Percentiles rank a stretch among this genome's conserved stretches.
Evolutionary conservation across 2,329 filamentous ascomycete species (phyloP).

Genomic region (Paraconiothyrium sp.): DNA sequence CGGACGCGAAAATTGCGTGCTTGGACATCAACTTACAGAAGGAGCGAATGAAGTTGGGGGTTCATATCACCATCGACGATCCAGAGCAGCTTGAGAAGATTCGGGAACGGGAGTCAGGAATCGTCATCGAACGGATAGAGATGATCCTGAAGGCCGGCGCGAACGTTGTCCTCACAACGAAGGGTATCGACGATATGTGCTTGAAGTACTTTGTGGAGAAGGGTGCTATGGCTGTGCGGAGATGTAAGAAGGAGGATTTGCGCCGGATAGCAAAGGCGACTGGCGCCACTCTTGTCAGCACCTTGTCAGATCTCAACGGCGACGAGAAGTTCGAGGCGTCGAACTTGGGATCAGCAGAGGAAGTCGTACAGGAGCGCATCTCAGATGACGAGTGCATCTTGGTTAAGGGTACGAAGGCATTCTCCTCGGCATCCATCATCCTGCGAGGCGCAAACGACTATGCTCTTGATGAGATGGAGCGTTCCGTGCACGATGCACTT

Average conservation of each 20-base stretch:
- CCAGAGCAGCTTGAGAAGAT: constrained; percentile 98
- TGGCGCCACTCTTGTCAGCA: constrained; percentile 90
- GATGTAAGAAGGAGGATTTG: constrained; percentile 98
- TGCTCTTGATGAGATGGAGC: constrained; percentile 98
- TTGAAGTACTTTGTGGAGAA: constrained; percentile 94
- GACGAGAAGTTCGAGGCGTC: constrained; percentile 96
- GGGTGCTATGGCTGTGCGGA: constrained; percentile 92
- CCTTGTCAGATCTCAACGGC: constrained; percentile 93
- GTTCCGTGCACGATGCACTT: constrained; percentile 94
- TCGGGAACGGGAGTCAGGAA: constrained; percentile 87
- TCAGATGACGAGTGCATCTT: constrained; percentile 99
- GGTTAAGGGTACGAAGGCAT: constrained; percentile 93
- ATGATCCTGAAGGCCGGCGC: constrained; percentile 98
- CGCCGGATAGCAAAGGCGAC: constrained; percentile 95
- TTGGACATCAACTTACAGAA: constrained; percentile 99
- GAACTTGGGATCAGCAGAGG: constrained; percentile 88
- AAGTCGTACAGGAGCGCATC: constrained; percentile 97
- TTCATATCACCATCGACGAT: constrained; percentile 98
- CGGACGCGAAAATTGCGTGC: constrained; percentile 95
- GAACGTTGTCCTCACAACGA: constrained; percentile 95
- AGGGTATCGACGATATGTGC: constrained; percentile 96
- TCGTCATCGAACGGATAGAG: constrained; percentile 92
- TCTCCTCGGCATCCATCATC: constrained; percentile 94
- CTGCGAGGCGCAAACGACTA: constrained; percentile 96
- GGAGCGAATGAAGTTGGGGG: constrained; percentile 98